A percentile compares a stretch with the other conserved stretches of the same genome.
These are phyloP conservation scores for Triglochin maritima DNA, from an alignment of 106 monocot genomes.

Conservation along the genomic window DNA sequence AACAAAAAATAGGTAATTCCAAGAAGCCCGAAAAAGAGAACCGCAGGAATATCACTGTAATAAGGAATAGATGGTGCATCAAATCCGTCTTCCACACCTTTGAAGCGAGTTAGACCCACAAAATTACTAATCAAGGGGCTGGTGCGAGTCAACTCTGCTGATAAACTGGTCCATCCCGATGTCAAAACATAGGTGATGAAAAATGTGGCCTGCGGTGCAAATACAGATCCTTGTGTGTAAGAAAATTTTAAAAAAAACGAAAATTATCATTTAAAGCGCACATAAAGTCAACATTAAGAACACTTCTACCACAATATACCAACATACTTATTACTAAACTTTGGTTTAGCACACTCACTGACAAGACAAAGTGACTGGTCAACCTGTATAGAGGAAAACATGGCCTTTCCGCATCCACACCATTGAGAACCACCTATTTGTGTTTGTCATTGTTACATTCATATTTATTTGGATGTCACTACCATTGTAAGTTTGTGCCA, in stretches of 20 bases:
- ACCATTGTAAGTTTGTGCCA: no score
- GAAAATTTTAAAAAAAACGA: background rate
- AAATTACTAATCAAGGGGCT: conserved; percentile 46
- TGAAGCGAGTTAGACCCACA: conserved; percentile 31
- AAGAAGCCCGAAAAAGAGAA: conserved; percentile 80
- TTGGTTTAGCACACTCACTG: no score
- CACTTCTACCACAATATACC: no score
- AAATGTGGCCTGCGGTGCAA: conserved; percentile 60
- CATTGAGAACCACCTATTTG: no score
- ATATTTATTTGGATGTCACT: no score
- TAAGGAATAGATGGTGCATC: conserved; percentile 58
- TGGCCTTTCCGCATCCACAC: no score
- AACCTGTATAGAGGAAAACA: no score
- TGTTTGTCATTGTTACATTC: no score
- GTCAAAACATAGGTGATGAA: conserved; percentile 94
- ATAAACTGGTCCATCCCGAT: conserved; percentile 84
- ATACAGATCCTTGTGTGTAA: background rate
- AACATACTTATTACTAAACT: no score
- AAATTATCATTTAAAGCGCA: background rate
- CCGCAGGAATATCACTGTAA: conserved; percentile 73
- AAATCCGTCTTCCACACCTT: conserved; percentile 26
- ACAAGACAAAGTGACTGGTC: no score
- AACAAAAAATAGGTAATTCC: conserved; percentile 72
- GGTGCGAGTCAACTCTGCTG: conserved; percentile 53
- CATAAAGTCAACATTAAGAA: no score